Evolutionary conservation across 495 filamentous ascomycete genomes (phyloP), one percentile per base, ranked within the genome.

Genomic region (Penicillium riverlandense): DNA sequence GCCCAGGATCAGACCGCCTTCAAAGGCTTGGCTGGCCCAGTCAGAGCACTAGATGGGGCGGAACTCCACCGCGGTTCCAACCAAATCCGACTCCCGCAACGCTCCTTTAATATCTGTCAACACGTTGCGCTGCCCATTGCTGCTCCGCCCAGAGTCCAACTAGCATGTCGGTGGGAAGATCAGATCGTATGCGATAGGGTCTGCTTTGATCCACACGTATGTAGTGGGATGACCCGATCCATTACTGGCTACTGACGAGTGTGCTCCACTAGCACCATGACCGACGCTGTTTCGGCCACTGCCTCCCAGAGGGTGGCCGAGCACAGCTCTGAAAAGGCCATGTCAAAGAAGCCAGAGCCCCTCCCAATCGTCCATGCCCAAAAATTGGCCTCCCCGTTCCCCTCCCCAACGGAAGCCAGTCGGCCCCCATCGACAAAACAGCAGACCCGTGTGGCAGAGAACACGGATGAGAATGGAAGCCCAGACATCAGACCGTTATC

Each of bases 321-420:
- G 30, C 48, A 39, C n/a, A 29, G 39, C 16, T 37, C 50, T 27
- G 45, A 49, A 40, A 53, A 52, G 13, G 38, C 44, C 11, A 50
- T 59, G 33, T 41, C 41, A 11, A 58, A 55, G 38, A 58, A 43
- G n/a, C 55, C 54, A 16, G 54, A 62, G 22, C 49, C 57, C 1
- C 45, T 53, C 10, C 40, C 48, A 8, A 37, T 52, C 22, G 55
- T 57, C 12, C 55, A 55, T 37, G 48, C 37, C 13, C 36, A 55
- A 35, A 63, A 58, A 43, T 38, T 64, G 37, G 54, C 59, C 10
- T 61, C 65, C 7, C 54, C 63, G 11, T 56, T 66, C 40, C 65
- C 60, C 41, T 66, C 65, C 35, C 62, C 62, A 0, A 64, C 65
- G 30, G 58, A 53, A 44, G 22, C 54, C 38, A 56, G 59, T 40